Evolutionary conservation across 805 yeast genomes (phyloP).

Genomic region (Clavispora phyllophila): DNA sequence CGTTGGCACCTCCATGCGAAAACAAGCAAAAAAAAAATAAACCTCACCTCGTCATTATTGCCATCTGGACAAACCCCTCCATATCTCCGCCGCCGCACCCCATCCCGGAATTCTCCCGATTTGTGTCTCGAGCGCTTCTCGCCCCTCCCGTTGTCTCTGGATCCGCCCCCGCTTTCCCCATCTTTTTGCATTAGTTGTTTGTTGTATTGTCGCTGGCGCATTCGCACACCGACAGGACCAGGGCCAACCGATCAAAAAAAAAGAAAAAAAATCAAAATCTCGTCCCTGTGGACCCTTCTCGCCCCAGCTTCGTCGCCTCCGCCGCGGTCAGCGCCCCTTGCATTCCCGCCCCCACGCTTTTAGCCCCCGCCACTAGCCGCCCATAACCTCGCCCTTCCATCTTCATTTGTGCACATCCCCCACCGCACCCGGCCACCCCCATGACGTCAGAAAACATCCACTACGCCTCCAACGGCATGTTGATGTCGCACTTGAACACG

Average conservation of each 20-base stretch:
- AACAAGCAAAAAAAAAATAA: slow-evolving; percentile 2
- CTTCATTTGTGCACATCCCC: not conserved
- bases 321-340: not conserved
- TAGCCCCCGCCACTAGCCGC: not conserved
- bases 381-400: not conserved
- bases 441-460: slow-evolving; percentile 13
- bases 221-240: not conserved
- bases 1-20: slow-evolving; percentile 1
- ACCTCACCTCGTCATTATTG: not conserved
- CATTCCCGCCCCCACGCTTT: not conserved
- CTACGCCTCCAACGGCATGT: slow-evolving; percentile 7
- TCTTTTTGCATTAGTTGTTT: not conserved
- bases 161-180: not conserved
- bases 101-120: slow-evolving; percentile 2
- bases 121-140: slow-evolving; percentile 1
- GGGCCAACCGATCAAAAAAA: slow-evolving; percentile 2
- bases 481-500: slow-evolving; percentile 2
- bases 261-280: not conserved
- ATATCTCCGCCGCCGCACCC: not conserved
- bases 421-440: not conserved
- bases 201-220: not conserved
- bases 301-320: not conserved
- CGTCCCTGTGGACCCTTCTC: not conserved
- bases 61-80: not conserved
- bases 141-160: not conserved